phyloP scores from a whole-genome alignment of 148 eudicot genomes.

The Nyssa sinensis region DNA sequence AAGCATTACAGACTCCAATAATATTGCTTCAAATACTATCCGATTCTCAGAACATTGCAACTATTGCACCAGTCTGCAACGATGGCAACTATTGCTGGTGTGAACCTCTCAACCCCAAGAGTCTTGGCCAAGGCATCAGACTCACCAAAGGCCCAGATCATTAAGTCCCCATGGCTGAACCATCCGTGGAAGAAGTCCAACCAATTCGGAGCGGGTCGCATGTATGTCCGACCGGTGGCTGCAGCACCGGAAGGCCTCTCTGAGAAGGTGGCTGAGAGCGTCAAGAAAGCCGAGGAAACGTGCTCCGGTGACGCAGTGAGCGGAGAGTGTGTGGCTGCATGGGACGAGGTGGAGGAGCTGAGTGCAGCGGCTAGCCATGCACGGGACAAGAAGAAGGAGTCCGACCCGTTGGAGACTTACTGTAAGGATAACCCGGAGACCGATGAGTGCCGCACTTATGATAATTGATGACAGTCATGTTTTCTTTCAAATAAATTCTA shows the following conservation, averaged over 20 bases:
- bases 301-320: slow-evolving; percentile 64
- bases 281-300: slow-evolving; percentile 69
- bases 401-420: slow-evolving; percentile 65
- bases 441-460: slow-evolving; percentile 91
- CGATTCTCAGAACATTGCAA: neutral
- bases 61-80: slow-evolving; percentile 6
- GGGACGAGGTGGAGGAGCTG: slow-evolving; percentile 98
- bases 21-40: slow-evolving; percentile 20
- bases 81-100: slow-evolving; percentile 50
- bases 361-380: slow-evolving; percentile 94
- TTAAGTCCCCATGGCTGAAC: slow-evolving; percentile 31
- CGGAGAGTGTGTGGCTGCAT: slow-evolving; percentile 91
- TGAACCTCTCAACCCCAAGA: slow-evolving; percentile 49
- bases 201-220: slow-evolving; percentile 23
- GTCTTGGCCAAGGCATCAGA: slow-evolving; percentile 34
- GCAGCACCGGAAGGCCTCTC: slow-evolving; percentile 65
- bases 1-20: slow-evolving; percentile 21
- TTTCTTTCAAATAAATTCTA: neutral
- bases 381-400: slow-evolving; percentile 61
- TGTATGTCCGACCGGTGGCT: slow-evolving; percentile 31
- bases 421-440: slow-evolving; percentile 89
- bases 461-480: no score
- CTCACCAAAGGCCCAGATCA: slow-evolving; percentile 28
- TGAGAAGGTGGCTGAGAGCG: slow-evolving; percentile 66
- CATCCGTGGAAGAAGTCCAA: slow-evolving; percentile 30